These are phyloP conservation scores for Herpomyces periplanetae DNA, from an alignment of 2,329 filamentous ascomycete genomes.

Conservation along the genomic window DNA sequence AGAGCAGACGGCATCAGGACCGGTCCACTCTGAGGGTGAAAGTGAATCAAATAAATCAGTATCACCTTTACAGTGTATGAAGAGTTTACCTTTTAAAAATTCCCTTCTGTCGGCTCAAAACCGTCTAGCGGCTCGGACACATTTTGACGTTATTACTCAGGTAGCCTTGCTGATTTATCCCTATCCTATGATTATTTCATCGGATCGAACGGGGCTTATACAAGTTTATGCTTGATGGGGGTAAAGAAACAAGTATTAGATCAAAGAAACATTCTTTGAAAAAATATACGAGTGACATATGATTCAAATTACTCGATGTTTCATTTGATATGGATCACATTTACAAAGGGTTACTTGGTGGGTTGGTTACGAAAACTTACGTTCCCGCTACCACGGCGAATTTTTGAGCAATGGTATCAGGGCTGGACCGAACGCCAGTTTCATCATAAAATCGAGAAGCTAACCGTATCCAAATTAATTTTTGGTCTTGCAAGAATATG, in stretches of 20 bases:
- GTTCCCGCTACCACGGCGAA: too few relatives aligned
- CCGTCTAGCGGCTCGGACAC: slow-evolving; percentile 8
- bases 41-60: slow-evolving; percentile 5
- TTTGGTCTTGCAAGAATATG: slow-evolving; percentile 10
- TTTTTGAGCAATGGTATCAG: slow-evolving; percentile 10
- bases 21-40: slow-evolving; percentile 3
- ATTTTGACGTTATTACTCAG: slow-evolving; percentile 57
- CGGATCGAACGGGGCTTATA: slow-evolving; percentile 52
- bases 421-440: slow-evolving; percentile 10
- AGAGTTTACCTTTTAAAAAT: slow-evolving; percentile 3
- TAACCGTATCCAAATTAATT: slow-evolving; percentile 11
- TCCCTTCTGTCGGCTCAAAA: slow-evolving; percentile 2
- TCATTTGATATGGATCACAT: too few relatives aligned
- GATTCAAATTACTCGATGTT: too few relatives aligned
- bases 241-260: too few relatives aligned
- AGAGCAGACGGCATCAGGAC: slow-evolving; percentile 5
- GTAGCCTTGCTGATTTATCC: slow-evolving; percentile 56
- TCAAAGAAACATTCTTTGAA: too few relatives aligned
- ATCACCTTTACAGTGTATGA: slow-evolving; percentile 7
- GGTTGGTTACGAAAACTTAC: too few relatives aligned
- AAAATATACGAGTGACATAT: too few relatives aligned
- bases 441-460: slow-evolving; percentile 12
- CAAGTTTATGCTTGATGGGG: slow-evolving; percentile 33
- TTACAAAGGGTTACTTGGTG: too few relatives aligned
- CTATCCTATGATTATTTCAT: slow-evolving; percentile 68